Percentiles rank a stretch among this genome's conserved stretches.
Conservation (phyloP, 192 early-diverging fungal genomes). For the Umbelopsis isabellina region DNA sequence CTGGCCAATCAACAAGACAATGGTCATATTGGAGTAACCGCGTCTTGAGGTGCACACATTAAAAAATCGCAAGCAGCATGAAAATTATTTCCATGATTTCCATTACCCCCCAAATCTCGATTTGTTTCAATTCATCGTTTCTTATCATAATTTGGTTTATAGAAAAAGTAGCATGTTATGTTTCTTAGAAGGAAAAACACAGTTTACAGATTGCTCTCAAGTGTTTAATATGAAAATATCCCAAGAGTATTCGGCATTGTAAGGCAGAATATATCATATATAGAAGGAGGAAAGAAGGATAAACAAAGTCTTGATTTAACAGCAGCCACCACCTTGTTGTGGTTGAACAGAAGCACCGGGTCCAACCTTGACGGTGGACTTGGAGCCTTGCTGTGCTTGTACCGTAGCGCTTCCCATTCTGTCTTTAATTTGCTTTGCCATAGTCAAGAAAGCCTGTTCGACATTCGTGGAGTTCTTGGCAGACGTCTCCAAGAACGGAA, state of each 20-base stretch:
- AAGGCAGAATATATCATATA: conserved; percentile 22
- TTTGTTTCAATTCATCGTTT: neutral
- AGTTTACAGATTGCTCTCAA: conserved; percentile 18
- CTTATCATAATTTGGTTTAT: conserved; percentile 13
- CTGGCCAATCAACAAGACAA: conserved; percentile 24
- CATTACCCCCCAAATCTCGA: neutral
- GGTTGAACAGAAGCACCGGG: conserved; percentile 42
- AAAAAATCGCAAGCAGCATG: neutral
- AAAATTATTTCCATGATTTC: neutral
- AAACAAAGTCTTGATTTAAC: conserved; percentile 25
- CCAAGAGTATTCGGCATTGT: conserved; percentile 18
- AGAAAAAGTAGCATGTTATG: conserved; percentile 4
- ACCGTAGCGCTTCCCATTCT: conserved; percentile 53
- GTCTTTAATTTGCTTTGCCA: conserved; percentile 99
- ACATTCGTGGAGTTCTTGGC: conserved; percentile 98
- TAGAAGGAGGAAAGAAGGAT: neutral
- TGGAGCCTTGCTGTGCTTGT: conserved; percentile 37
- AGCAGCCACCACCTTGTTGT: conserved; percentile 42
- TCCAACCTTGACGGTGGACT: conserved; percentile 43
- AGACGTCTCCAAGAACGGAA: conserved; percentile 96
- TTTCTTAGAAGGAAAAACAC: conserved; percentile 8
- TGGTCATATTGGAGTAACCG: neutral
- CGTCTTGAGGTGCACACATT: neutral
- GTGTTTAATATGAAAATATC: conserved; percentile 6
- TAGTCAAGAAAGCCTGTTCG: conserved; percentile 98